phyloP scores from a whole-genome alignment of 2,329 filamentous ascomycete species.

The Chrysosphaeria jannelii region DNA sequence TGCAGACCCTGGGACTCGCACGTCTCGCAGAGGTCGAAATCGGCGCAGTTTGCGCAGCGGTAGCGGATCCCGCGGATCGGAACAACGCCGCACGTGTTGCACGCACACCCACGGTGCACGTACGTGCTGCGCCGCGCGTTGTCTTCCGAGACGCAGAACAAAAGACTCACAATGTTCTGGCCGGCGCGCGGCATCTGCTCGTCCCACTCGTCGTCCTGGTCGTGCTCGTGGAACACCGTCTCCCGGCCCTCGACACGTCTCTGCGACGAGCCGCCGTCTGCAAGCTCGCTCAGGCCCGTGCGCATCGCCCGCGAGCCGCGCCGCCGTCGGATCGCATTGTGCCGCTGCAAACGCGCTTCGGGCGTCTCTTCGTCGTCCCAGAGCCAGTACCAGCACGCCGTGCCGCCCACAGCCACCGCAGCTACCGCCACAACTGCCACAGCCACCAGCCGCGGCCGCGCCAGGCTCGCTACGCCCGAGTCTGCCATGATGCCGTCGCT shows the following conservation, averaged over 20 bases:
- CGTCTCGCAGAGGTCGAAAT: slow-evolving; percentile 83
- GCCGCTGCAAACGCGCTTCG: no score
- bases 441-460: not conserved
- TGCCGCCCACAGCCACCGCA: not conserved
- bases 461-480: not conserved
- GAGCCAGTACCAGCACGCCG: not conserved
- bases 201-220: slow-evolving; percentile 14
- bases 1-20: slow-evolving; percentile 61
- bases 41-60: slow-evolving; percentile 76
- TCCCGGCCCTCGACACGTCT: no score
- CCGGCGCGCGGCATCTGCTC: slow-evolving; percentile 20
- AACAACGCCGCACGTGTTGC: slow-evolving; percentile 62
- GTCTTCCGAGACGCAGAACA: slow-evolving; percentile 84
- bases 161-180: slow-evolving; percentile 54
- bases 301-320: no score
- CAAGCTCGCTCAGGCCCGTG: slow-evolving; percentile 1
- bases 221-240: slow-evolving; percentile 8
- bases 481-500: no score
- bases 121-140: slow-evolving; percentile 69
- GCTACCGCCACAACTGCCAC: not conserved
- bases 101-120: slow-evolving; percentile 74
- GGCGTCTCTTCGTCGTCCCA: not conserved
- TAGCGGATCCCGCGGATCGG: slow-evolving; percentile 84
- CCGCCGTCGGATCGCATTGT: not conserved
- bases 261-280: not conserved